These are phyloP conservation scores for Candida gorgasii DNA, from an alignment of 805 yeast genomes.

Conservation along the genomic window DNA sequence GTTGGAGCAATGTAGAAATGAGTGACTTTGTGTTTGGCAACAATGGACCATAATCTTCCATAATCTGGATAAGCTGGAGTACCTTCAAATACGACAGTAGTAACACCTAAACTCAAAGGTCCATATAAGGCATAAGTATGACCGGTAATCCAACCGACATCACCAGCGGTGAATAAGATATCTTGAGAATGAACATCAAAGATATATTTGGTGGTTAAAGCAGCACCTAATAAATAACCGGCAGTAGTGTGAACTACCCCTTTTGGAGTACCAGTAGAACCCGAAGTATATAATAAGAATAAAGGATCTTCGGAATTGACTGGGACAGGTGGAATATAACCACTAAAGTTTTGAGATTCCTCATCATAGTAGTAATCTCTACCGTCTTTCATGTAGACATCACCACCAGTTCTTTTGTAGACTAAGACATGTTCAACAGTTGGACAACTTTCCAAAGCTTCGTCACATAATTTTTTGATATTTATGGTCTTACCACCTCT, in stretches of 20 bases:
- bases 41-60: slow-evolving; percentile 79
- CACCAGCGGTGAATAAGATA: slow-evolving; percentile 82
- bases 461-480: slow-evolving; percentile 81
- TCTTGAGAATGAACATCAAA: slow-evolving; percentile 78
- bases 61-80: slow-evolving; percentile 84
- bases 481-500: slow-evolving; percentile 82
- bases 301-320: slow-evolving; percentile 80
- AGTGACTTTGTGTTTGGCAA: slow-evolving; percentile 67
- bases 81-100: slow-evolving; percentile 81
- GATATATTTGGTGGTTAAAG: slow-evolving; percentile 69
- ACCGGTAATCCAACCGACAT: slow-evolving; percentile 91
- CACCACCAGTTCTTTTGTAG: slow-evolving; percentile 69
- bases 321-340: slow-evolving; percentile 72
- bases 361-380: slow-evolving; percentile 81
- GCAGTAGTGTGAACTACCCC: slow-evolving; percentile 84
- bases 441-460: slow-evolving; percentile 68
- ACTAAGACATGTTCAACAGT: slow-evolving; percentile 70
- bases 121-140: slow-evolving; percentile 84
- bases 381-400: slow-evolving; percentile 48
- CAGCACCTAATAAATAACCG: slow-evolving; percentile 74
- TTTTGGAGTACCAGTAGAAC: slow-evolving; percentile 87
- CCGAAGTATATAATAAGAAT: slow-evolving; percentile 80
- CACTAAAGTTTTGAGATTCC: slow-evolving; percentile 63
- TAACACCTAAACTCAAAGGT: slow-evolving; percentile 72
- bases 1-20: slow-evolving; percentile 88